A percentile compares a stretch with the other conserved stretches of the same genome.
phyloP scores from a whole-genome alignment of 176 grass and related monocot species.

The Dactylis glomerata region DNA sequence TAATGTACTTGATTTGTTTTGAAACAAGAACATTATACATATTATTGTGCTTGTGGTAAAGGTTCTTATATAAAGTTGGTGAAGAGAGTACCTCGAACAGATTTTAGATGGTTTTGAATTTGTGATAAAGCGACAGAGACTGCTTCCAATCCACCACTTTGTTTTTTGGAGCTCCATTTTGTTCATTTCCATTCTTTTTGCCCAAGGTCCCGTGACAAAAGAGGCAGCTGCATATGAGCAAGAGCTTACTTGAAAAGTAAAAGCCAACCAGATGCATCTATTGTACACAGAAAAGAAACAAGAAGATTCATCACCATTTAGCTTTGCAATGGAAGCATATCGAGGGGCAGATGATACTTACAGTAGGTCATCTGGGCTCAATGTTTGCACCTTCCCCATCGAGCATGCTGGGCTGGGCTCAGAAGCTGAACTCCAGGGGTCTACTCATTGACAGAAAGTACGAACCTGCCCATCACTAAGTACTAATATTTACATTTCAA shows the following conservation, averaged over 20 bases:
- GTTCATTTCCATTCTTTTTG: background rate
- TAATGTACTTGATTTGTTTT: slow-evolving; percentile 1
- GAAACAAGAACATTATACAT: background rate
- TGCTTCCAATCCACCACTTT: background rate
- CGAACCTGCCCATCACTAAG: background rate
- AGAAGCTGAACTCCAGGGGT: background rate
- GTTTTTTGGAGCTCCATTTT: background rate
- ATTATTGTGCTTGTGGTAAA: slow-evolving; percentile 16
- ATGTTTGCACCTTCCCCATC: background rate
- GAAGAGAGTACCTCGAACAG: background rate
- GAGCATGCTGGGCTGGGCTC: background rate
- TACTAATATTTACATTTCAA: background rate
- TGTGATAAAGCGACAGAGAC: background rate
- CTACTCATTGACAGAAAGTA: background rate
- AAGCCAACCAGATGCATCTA: background rate
- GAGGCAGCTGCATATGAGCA: background rate
- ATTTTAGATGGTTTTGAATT: slow-evolving; percentile 19
- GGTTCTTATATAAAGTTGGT: background rate
- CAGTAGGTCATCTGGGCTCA: slow-evolving; percentile 1
- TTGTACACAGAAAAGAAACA: slow-evolving; percentile 6
- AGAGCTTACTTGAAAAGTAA: slow-evolving; percentile 20
- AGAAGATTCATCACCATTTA: slow-evolving; percentile 9
- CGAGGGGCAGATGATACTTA: background rate
- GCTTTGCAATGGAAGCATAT: background rate
- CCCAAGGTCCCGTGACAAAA: background rate